Evolutionary conservation across 352 stramenopile genomes (phyloP), one percentile per base, ranked within the genome.

Genomic region (Blastocystis sp.): DNA sequence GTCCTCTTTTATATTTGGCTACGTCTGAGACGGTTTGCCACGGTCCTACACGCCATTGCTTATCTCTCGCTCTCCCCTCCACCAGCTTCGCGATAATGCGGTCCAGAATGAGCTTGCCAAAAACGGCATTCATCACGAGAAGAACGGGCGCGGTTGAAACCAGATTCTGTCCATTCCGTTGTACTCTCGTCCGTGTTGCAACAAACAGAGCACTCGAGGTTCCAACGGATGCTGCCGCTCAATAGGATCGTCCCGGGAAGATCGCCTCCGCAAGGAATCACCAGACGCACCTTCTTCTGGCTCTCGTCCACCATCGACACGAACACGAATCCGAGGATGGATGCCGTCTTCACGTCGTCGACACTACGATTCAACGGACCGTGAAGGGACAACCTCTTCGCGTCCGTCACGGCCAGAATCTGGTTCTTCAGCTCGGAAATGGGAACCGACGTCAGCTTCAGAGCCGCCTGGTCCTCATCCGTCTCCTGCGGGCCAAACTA

Each of bases 1-100:
- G 62, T 92, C 93, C 92, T 98, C 95, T 43, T 84, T 84, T 4
- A 84, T 84, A 17, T 84, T 38, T 24, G 74, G 74, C 74, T 84
- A 84, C 42, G 28, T 34, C 17, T 68, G 45, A 42, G 43, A 11
- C 21, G 10, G 28, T n/a, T 38, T 34, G 3, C 9, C 19, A 6
- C 14, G 34, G 42, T 38, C 24, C 2, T 68, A 70, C 74, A 69
- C 74, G 65, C 74, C 74, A 84, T 28, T 84, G 74, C 52, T 84
- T 84, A 57, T 84, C 74, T 40, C 74, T 21, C 60, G 74, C 74
- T n/a, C 74, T 66, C n/a, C 74, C 74, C 43, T 84, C 74, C 45
- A 84, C 61, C 21, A 84, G 54, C 43, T 84, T 84, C 24, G 74
- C 74, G 21, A 84, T 84, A 48, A 84, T 84, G 42, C 74, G 74